Percentiles rank a stretch among this genome's conserved stretches.
Conservation (phyloP, 768 basidiomycete genomes). For the Atractiella rhizophila region DNA sequence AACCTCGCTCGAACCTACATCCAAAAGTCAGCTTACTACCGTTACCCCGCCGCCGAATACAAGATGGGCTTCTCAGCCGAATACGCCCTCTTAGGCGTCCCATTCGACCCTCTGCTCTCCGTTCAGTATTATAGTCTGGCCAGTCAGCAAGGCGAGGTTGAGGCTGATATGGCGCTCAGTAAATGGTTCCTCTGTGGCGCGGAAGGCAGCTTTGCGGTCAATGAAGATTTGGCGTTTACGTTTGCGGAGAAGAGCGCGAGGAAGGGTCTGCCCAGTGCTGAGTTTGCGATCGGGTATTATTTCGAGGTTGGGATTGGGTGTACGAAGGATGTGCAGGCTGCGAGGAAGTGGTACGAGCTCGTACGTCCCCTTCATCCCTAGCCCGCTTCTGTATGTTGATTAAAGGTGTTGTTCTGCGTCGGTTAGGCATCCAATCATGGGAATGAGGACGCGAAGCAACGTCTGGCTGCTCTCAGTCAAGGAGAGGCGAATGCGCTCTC, state of each 20-base stretch:
- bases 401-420: not conserved
- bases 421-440: constrained; percentile 45
- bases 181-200: constrained; percentile 88
- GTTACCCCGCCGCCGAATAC: constrained; percentile 59
- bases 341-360: constrained; percentile 51
- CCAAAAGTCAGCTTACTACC: constrained; percentile 56
- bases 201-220: constrained; percentile 50
- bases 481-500: constrained; percentile 40
- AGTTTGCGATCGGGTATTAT: constrained; percentile 93
- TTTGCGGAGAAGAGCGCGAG: constrained; percentile 55
- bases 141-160: constrained; percentile 58
- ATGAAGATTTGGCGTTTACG: constrained; percentile 56
- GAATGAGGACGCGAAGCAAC: constrained; percentile 52
- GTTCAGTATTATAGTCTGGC: constrained; percentile 66
- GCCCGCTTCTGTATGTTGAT: not conserved
- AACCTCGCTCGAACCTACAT: constrained; percentile 50
- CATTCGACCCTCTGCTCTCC: constrained; percentile 63
- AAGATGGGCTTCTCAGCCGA: constrained; percentile 82
- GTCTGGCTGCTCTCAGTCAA: constrained; percentile 41
- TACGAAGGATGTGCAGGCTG: constrained; percentile 26
- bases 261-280: constrained; percentile 40
- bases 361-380: constrained; percentile 21
- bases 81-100: constrained; percentile 58
- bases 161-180: constrained; percentile 80
- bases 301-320: constrained; percentile 74